Percentiles rank a stretch among this genome's conserved stretches.
These are phyloP conservation scores for Millerozyma miso DNA, from an alignment of 805 yeast genomes.

Conservation along the genomic window DNA sequence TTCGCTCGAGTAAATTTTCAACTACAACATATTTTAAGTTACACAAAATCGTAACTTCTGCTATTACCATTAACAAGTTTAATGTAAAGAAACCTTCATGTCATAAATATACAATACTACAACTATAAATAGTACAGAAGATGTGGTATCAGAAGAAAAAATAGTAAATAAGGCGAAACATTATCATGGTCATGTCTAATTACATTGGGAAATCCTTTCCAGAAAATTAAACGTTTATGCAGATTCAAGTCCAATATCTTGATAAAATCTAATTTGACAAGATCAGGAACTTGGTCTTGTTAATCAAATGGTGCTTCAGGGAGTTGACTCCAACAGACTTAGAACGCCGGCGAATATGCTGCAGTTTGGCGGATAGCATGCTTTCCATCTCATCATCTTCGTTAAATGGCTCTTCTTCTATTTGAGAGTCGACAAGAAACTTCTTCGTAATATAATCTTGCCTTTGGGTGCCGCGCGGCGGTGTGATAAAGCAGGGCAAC, in stretches of 20 bases:
- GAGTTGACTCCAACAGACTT: constrained; percentile 38
- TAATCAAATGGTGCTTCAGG: constrained; percentile 29
- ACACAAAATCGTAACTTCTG: neutral
- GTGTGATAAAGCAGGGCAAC: constrained; percentile 32
- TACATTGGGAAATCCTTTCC: neutral
- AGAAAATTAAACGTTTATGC: too few species aligned
- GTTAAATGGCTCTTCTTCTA: constrained; percentile 9
- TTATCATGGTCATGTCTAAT: neutral
- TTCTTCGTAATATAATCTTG: constrained; percentile 10
- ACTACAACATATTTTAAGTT: too few species aligned
- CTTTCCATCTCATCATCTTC: constrained; percentile 20
- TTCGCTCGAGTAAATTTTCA: neutral
- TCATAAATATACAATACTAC: too few species aligned
- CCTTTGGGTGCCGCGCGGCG: constrained; percentile 20
- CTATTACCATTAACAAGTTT: too few species aligned
- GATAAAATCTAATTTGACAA: constrained; percentile 11
- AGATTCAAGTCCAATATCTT: too few species aligned
- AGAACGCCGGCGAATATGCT: constrained; percentile 19
- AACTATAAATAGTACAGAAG: too few species aligned
- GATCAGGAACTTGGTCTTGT: constrained; percentile 27
- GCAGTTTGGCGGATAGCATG: constrained; percentile 14
- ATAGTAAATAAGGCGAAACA: neutral
- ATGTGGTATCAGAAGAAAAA: neutral
- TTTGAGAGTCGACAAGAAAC: constrained; percentile 14
- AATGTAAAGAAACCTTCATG: too few species aligned